Conservation (phyloP, 2,329 filamentous ascomycete genomes). For the Fonsecaea multimorphosa region DNA sequence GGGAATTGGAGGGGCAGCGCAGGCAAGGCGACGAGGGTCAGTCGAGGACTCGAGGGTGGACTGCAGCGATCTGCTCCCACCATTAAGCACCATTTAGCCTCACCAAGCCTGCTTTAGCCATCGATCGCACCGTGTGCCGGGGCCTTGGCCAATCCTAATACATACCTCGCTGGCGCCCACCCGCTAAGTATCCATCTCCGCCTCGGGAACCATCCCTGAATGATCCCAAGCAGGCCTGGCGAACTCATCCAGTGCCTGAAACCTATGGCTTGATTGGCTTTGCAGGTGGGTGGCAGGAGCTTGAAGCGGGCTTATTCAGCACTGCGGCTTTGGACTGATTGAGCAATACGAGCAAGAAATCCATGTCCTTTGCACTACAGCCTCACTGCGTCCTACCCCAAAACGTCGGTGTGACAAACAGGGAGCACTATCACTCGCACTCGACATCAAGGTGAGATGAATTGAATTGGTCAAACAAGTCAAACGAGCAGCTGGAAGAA, state of each 20-base stretch:
- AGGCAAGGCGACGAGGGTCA: background rate
- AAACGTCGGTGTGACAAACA: background rate
- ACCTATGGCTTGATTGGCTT: background rate
- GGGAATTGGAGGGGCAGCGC: slow-evolving; percentile 1
- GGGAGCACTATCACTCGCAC: too few relatives aligned
- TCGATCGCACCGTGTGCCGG: background rate
- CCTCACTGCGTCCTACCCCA: background rate
- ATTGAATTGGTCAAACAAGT: background rate
- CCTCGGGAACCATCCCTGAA: background rate
- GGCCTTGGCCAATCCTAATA: background rate
- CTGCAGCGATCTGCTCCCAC: background rate
- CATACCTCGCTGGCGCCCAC: too few relatives aligned
- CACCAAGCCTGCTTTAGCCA: too few relatives aligned
- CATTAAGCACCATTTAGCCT: too few relatives aligned
- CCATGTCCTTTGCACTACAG: too few relatives aligned
- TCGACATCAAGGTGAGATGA: background rate
- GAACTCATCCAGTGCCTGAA: background rate
- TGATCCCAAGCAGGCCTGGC: background rate
- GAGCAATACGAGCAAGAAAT: background rate
- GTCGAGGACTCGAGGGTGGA: too few relatives aligned
- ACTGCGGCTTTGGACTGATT: background rate
- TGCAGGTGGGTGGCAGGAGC: background rate
- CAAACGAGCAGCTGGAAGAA: background rate
- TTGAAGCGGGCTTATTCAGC: background rate
- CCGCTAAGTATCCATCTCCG: background rate